Conservation (phyloP, 1,284 basidiomycete species). For the Coniophora puteana region DNA sequence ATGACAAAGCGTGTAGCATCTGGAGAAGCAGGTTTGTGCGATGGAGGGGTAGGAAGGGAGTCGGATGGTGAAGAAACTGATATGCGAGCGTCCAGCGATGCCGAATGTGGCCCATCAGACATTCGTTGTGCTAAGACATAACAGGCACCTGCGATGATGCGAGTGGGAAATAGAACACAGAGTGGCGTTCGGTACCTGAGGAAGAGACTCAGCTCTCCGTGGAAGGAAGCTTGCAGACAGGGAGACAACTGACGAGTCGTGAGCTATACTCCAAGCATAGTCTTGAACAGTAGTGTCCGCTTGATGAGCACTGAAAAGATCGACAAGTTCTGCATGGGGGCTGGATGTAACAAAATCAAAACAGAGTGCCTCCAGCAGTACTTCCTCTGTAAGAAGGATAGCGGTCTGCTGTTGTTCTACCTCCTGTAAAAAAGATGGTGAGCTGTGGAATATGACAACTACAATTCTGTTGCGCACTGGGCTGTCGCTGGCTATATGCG, state of each 20-base stretch:
- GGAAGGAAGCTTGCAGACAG: neutral
- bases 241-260: slow-evolving; percentile 67
- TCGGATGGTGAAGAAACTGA: slow-evolving; percentile 56
- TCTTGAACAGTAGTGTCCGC: slow-evolving; percentile 53
- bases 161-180: slow-evolving; percentile 64
- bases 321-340: slow-evolving; percentile 74
- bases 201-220: no score
- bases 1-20: slow-evolving; percentile 64
- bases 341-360: slow-evolving; percentile 88
- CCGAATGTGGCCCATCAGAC: slow-evolving; percentile 65
- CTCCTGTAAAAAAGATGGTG: slow-evolving; percentile 41
- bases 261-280: slow-evolving; percentile 77
- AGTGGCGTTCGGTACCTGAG: slow-evolving; percentile 76
- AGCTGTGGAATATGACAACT: slow-evolving; percentile 8
- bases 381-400: slow-evolving; percentile 81
- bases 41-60: slow-evolving; percentile 70
- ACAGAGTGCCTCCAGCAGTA: slow-evolving; percentile 83
- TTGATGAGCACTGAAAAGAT: slow-evolving; percentile 55
- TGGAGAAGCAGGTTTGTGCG: slow-evolving; percentile 67
- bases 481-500: slow-evolving; percentile 55
- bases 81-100: slow-evolving; percentile 68
- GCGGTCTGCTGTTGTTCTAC: slow-evolving; percentile 70
- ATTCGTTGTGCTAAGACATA: slow-evolving; percentile 70
- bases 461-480: slow-evolving; percentile 39
- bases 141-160: slow-evolving; percentile 69